A percentile compares a stretch with the other conserved stretches of the same genome.
These are phyloP conservation scores for Ustilago sp. DNA, from an alignment of 1,284 basidiomycete genomes.

Conservation along the genomic window DNA sequence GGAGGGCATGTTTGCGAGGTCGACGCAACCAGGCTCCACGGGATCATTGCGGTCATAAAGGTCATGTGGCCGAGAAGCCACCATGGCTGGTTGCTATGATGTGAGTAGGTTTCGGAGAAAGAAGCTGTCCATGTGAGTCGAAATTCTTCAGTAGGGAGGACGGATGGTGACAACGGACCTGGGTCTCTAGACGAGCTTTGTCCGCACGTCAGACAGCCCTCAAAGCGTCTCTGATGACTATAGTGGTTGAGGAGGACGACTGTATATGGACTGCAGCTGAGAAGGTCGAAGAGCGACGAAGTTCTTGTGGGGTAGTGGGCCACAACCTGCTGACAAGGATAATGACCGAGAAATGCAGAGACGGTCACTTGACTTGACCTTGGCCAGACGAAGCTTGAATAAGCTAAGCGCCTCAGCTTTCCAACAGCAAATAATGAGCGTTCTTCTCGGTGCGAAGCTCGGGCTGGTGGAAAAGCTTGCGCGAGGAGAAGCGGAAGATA, in stretches of 20 bases:
- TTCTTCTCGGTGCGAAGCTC: neutral
- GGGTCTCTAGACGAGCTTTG: neutral
- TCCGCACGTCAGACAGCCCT: neutral
- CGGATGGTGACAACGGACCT: neutral
- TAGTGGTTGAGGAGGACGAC: neutral
- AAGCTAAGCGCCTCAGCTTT: neutral
- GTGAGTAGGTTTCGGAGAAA: neutral
- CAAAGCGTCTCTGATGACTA: neutral
- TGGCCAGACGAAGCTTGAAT: neutral
- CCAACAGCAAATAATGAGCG: neutral
- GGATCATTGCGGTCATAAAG: neutral
- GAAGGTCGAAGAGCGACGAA: neutral
- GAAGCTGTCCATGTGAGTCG: neutral
- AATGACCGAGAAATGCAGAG: constrained; percentile 2
- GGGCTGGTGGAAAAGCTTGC: neutral
- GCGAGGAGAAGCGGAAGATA: neutral
- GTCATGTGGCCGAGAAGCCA: neutral
- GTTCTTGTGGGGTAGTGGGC: constrained; percentile 2
- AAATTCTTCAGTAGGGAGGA: neutral
- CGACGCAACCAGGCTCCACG: constrained; percentile 15
- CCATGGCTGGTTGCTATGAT: constrained; percentile 7
- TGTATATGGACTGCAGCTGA: constrained; percentile 7
- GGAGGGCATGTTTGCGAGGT: constrained; percentile 33
- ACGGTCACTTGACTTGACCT: constrained; percentile 9
- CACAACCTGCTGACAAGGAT: constrained; percentile 1